Base-by-base conservation (phyloP, 148 eudicot genomes). In the Dianthus caryophyllus region DNA sequence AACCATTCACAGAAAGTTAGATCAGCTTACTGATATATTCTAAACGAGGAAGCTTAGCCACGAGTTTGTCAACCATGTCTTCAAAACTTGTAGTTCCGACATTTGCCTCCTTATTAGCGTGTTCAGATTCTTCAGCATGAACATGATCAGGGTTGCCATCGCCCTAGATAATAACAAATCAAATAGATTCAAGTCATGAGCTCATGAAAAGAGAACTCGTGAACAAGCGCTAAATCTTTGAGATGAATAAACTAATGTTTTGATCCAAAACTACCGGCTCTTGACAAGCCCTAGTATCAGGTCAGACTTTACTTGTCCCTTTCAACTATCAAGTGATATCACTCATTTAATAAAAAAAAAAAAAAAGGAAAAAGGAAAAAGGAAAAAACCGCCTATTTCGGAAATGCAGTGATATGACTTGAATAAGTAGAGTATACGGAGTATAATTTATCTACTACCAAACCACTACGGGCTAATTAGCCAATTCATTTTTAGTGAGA, bases 1-100 rank as follows among this genome's bases (percentile, higher is more conserved):
- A 38, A 70, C 36, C 43, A 57, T 48, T 57, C 50, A 69, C 39
- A 14, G 41, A 2, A 17, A 18, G 18, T 43, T n/a, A 5, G 48
- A 57, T 63, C 24, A 12, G 67, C 96, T 84, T 82, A 92, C 96
- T 73, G 7, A 87, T 78, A 24, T 41, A 72, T 70, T 80, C 77
- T 36, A 83, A 68, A 49, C 59, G 75, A 61, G 96, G 91, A 73
- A 85, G 82, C 69, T 76, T 75, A 69, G 72, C 79, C 61, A 74
- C 38, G 44, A 81, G 74, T 66, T 68, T 78, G 41, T 78, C 70
- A 69, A 64, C 75, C 48, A 70, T 58, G 60, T 73, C 82, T 47
- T 55, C 64, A 26, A 69, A 49, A 38, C 70, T 55, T 33, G 83
- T 60, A 59, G 71, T 68, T 56, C 69, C 68, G 63, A 33, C 61